Conservation (phyloP, 495 filamentous ascomycete species). For the Umbilicaria muhlenbergii region DNA sequence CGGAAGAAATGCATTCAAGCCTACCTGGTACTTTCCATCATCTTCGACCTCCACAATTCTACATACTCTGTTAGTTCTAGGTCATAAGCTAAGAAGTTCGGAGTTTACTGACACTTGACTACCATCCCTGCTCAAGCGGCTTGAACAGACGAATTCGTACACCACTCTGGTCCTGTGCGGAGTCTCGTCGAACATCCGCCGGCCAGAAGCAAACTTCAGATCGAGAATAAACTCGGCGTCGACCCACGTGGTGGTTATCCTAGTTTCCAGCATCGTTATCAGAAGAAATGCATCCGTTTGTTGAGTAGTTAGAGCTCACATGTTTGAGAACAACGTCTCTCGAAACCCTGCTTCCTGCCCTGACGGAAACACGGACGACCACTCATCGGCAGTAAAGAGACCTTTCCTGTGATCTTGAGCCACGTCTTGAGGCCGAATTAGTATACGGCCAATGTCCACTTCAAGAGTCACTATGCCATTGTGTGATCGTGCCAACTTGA, state of each 20-base stretch:
- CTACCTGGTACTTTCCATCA: slow-evolving; percentile 14
- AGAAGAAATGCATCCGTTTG: slow-evolving; percentile 6
- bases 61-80: not conserved
- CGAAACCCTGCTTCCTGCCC: not conserved
- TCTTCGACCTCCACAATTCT: slow-evolving; percentile 32
- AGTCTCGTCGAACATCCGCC: slow-evolving; percentile 18
- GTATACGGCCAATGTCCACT: slow-evolving; percentile 22
- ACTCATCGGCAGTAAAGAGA: slow-evolving; percentile 2
- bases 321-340: slow-evolving; percentile 2
- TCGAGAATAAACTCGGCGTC: slow-evolving; percentile 26
- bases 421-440: slow-evolving; percentile 5
- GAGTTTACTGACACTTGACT: too few relatives aligned
- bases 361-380: slow-evolving; percentile 2
- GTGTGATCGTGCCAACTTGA: not conserved
- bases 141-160: slow-evolving; percentile 36
- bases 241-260: slow-evolving; percentile 20
- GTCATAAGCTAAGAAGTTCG: too few relatives aligned
- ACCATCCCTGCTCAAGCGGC: not conserved
- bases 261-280: slow-evolving; percentile 16
- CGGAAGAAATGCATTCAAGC: slow-evolving; percentile 2
- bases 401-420: slow-evolving; percentile 7
- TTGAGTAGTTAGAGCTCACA: slow-evolving; percentile 1
- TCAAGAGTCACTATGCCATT: slow-evolving; percentile 16
- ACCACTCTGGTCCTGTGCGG: slow-evolving; percentile 17
- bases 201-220: slow-evolving; percentile 14